phyloP scores from a whole-genome alignment of 345 rosid genomes.

The Pseudoturritis turrita region DNA sequence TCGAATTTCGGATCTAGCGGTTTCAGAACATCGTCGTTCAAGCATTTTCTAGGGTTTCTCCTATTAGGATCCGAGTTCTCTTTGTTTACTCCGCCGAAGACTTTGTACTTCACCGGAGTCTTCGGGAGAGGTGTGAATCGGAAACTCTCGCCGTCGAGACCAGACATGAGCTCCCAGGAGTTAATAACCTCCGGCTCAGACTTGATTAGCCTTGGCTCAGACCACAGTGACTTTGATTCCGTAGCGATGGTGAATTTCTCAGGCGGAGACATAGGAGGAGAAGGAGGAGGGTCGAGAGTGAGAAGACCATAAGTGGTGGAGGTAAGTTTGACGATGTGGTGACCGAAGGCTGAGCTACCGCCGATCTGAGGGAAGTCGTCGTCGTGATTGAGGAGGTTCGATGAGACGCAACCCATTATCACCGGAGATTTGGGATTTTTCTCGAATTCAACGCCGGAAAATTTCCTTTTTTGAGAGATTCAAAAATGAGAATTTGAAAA shows the following conservation, averaged over 20 bases:
- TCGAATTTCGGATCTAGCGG: constrained; percentile 13
- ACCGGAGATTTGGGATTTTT: constrained; percentile 7
- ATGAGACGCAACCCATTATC: constrained; percentile 89
- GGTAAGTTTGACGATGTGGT: constrained; percentile 91
- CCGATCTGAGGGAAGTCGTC: constrained; percentile 75
- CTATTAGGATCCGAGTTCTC: constrained; percentile 52
- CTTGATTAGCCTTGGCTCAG: constrained; percentile 43
- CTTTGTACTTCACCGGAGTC: constrained; percentile 25
- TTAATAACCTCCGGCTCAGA: constrained; percentile 65
- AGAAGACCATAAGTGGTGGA: constrained; percentile 95
- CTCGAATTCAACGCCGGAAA: constrained; percentile 3
- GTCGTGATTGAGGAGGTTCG: constrained; percentile 65
- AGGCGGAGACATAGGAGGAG: constrained; percentile 46
- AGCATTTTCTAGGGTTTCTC: neutral
- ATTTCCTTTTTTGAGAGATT: constrained; percentile 1
- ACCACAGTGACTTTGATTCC: constrained; percentile 42
- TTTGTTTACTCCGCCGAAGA: constrained; percentile 31
- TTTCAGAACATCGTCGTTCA: neutral
- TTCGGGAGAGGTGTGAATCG: constrained; percentile 51
- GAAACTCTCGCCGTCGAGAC: constrained; percentile 79
- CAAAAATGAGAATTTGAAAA: constrained; percentile 13
- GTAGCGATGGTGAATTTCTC: constrained; percentile 44
- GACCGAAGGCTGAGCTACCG: constrained; percentile 60
- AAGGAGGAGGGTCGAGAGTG: constrained; percentile 64
- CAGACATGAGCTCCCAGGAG: constrained; percentile 92